phyloP scores from a whole-genome alignment of 2,329 filamentous ascomycete species.

The Truncatella angustata region DNA sequence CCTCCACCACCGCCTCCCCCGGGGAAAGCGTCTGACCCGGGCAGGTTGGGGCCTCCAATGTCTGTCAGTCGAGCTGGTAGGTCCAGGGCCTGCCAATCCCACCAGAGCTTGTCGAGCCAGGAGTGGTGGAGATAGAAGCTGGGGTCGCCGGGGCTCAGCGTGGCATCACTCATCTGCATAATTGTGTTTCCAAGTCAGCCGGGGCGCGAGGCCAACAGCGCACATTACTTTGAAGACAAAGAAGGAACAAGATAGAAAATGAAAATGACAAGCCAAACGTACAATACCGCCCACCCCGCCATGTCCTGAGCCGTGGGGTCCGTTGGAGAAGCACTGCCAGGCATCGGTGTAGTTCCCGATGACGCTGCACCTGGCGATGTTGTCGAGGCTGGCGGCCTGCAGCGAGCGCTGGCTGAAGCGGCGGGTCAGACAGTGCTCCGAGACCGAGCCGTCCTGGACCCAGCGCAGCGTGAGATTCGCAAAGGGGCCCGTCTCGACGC shows the following conservation, averaged over 20 bases:
- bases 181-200: neutral
- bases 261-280: constrained; percentile 24
- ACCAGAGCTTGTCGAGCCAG: constrained; percentile 28
- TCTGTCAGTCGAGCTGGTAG: constrained; percentile 20
- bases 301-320: constrained; percentile 14
- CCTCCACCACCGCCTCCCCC: neutral
- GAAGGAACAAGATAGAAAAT: no score
- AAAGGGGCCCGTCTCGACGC: neutral
- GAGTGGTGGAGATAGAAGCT: constrained; percentile 30
- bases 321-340: constrained; percentile 1
- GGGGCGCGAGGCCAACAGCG: constrained; percentile 12
- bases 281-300: constrained; percentile 17
- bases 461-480: constrained; percentile 4
- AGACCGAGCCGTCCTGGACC: neutral
- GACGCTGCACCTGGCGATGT: neutral
- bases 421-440: constrained; percentile 3
- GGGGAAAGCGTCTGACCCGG: neutral
- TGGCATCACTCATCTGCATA: neutral
- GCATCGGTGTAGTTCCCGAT: neutral
- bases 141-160: constrained; percentile 13
- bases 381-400: neutral
- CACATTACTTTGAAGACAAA: no score
- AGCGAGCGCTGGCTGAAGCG: neutral
- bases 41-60: constrained; percentile 19
- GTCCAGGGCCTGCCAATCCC: constrained; percentile 26